These are phyloP conservation scores for Arthroderma sp. DNA, from an alignment of 2,329 filamentous ascomycete genomes.

Conservation along the genomic window DNA sequence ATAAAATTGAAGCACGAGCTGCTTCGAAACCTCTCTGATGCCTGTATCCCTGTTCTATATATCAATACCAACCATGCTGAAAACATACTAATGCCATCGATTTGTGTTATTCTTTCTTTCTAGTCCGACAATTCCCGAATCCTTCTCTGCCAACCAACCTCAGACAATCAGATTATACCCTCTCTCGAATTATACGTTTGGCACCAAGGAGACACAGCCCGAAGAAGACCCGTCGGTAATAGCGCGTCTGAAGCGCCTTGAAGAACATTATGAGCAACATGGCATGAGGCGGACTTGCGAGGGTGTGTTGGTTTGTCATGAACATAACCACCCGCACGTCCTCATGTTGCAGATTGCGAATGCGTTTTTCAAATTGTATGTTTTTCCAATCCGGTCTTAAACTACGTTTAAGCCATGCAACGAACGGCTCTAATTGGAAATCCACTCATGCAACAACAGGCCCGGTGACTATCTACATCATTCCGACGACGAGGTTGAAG, in stretches of 20 bases:
- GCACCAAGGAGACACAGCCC: constrained; percentile 94
- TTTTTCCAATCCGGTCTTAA: constrained; percentile 2
- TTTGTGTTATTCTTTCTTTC: constrained; percentile 2
- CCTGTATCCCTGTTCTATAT: no score
- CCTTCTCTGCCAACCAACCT: constrained; percentile 83
- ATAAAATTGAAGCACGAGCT: no score
- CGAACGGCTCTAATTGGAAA: background rate
- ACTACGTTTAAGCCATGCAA: background rate
- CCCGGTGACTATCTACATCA: constrained; percentile 87
- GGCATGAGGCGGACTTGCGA: constrained; percentile 97
- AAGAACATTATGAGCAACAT: constrained; percentile 82
- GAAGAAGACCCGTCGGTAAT: constrained; percentile 95
- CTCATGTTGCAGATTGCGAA: constrained; percentile 99
- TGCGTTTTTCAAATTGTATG: constrained; percentile 89
- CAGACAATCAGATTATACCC: constrained; percentile 83
- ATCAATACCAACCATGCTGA: constrained; percentile 2
- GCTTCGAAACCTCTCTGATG: no score
- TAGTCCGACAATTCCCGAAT: constrained; percentile 61
- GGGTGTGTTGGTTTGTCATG: constrained; percentile 92
- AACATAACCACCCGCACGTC: constrained; percentile 97
- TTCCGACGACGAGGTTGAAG: constrained; percentile 75
- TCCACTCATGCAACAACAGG: constrained; percentile 22
- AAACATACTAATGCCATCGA: background rate
- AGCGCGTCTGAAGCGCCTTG: constrained; percentile 80
- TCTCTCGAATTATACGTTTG: constrained; percentile 96